Base-by-base conservation (phyloP, 1,139 yeast species). In the Arxiozyma heterogenica region DNA sequence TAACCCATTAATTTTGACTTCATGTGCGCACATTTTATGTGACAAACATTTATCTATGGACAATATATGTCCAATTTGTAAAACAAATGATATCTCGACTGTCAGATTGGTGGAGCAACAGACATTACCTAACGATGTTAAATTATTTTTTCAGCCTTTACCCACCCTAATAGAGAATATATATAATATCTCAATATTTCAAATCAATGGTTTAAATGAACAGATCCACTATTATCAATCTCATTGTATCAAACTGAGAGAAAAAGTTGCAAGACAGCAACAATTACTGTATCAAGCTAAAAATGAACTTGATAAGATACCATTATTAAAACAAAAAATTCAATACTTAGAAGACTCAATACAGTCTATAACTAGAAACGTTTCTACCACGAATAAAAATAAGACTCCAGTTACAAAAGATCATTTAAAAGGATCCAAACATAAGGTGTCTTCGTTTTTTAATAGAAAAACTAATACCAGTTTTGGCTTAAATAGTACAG, bases 21-120 rank as follows among this genome's bases (percentile, higher is more conserved):
- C 65, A n/a, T 64, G 68, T 56, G 66, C 68, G 9, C 67, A 64
- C 54, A 58, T 57, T 1, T 53, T 64, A 23, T 64, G 68, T 43
- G 51, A 59, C 3, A 53, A 56, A 44, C 67, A 64, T 47, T 41
- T 59, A 41, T 5, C 45, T 11, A 50, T 5, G 21, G 25, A 34
- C 22, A 18, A 49, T 22, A 44, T 49, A 15, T 64, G 67, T 39
- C 58, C 65, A 11, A 49, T 59, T 21, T 64, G 66, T 30, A 47
- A 54, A 20, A 57, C 55, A 4, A 49, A 46, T 23, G 62, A 61
- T 45, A 57, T 61, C 9, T 57, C 64, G 21, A 50, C 59, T 7
- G 54, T 61, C 12, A 54, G 54, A 42, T 53, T 63, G 11, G 47
- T 51, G 3, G 62, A 58, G 3, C 49, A 49, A 15, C 58, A 53